These are phyloP conservation scores for Nematodospora anomalae DNA, from an alignment of 1,139 yeast species.

Conservation along the genomic window DNA sequence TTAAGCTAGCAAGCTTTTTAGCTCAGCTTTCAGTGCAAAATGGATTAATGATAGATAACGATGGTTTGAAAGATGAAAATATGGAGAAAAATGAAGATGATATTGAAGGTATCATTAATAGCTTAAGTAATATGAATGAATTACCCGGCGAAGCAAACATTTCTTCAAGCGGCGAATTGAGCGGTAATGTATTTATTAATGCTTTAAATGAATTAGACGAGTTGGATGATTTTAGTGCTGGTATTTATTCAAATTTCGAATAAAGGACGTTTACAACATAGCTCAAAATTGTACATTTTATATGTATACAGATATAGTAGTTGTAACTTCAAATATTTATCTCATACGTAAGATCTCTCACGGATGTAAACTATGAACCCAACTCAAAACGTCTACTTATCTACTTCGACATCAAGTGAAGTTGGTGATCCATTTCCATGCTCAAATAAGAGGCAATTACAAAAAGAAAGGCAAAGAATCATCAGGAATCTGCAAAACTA, in stretches of 20 bases:
- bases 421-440: too few species aligned
- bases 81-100: conserved; percentile 33
- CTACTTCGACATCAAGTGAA: too few species aligned
- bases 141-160: conserved; percentile 15
- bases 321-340: too few species aligned
- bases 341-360: too few species aligned
- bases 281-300: too few species aligned
- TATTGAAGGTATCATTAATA: conserved; percentile 19
- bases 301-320: too few species aligned
- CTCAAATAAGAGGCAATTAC: too few species aligned
- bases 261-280: conserved; percentile 17
- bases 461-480: too few species aligned
- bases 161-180: conserved; percentile 35
- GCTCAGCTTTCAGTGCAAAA: conserved; percentile 72
- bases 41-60: conserved; percentile 49
- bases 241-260: conserved; percentile 84
- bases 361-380: too few species aligned
- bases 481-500: too few species aligned
- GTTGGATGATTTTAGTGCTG: conserved; percentile 84
- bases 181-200: conserved; percentile 45
- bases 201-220: conserved; percentile 58
- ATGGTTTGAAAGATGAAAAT: conserved; percentile 20
- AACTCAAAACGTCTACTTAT: too few species aligned
- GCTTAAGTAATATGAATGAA: conserved; percentile 10
- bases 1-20: conserved; percentile 66